A percentile compares a stretch with the other conserved stretches of the same genome.
These are phyloP conservation scores for Solanum infundibuliforme DNA, from an alignment of 257 asterid species.

Conservation along the genomic window DNA sequence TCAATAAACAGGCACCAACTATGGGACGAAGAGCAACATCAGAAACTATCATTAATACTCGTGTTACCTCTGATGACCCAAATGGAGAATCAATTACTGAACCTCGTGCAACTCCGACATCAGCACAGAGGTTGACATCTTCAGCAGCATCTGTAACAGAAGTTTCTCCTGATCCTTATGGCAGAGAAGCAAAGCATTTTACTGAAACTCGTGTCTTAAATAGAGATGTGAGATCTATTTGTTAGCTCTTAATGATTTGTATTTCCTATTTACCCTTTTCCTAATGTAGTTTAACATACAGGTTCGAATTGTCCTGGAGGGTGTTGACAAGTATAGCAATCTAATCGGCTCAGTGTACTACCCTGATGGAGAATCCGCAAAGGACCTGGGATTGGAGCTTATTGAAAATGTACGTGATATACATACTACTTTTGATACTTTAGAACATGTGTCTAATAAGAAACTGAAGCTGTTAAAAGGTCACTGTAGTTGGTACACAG, in stretches of 20 bases:
- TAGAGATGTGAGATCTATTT: slow-evolving; percentile 63
- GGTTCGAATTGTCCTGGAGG: slow-evolving; percentile 92
- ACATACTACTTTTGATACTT: neutral
- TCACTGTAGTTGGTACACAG: neutral
- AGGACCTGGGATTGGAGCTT: slow-evolving; percentile 86
- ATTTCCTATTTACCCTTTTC: neutral
- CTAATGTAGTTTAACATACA: slow-evolving; percentile 22
- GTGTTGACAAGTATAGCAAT: slow-evolving; percentile 89
- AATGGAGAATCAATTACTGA: slow-evolving; percentile 56
- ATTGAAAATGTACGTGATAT: slow-evolving; percentile 59
- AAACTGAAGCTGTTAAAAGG: neutral
- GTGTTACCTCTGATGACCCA: slow-evolving; percentile 41
- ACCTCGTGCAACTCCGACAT: slow-evolving; percentile 55
- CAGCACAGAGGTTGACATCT: slow-evolving; percentile 85
- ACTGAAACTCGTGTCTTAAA: slow-evolving; percentile 86
- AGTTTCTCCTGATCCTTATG: slow-evolving; percentile 76
- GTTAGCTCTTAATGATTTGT: neutral
- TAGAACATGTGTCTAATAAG: neutral
- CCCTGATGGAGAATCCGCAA: slow-evolving; percentile 82
- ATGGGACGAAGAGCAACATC: slow-evolving; percentile 73
- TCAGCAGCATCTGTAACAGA: slow-evolving; percentile 50
- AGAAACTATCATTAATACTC: slow-evolving; percentile 35
- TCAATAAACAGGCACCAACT: slow-evolving; percentile 63
- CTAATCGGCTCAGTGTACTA: slow-evolving; percentile 82
- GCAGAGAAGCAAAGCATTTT: slow-evolving; percentile 94